A percentile compares a stretch with the other conserved stretches of the same genome.
Conservation (phyloP, 305 asterid species). For the Fraxinus sp. region DNA sequence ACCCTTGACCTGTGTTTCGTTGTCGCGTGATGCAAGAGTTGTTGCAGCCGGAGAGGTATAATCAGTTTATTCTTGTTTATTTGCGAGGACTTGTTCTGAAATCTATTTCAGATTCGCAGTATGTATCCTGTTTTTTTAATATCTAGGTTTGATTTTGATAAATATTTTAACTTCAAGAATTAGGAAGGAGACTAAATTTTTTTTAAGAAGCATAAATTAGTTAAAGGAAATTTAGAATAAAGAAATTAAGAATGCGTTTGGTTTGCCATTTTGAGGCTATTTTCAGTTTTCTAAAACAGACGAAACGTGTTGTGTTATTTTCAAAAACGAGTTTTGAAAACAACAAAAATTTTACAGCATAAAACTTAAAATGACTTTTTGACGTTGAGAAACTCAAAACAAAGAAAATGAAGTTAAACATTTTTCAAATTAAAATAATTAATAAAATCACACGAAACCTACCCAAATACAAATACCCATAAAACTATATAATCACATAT, state of each 20-base stretch:
- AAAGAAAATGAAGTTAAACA: neutral
- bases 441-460: neutral
- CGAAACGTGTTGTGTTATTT: neutral
- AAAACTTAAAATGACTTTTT: neutral
- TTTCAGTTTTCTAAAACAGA: neutral
- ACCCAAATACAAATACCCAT: neutral
- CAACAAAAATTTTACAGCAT: neutral
- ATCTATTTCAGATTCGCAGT: neutral
- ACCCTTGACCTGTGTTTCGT: conserved; percentile 55
- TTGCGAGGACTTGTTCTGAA: neutral
- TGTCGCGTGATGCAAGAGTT: conserved; percentile 43
- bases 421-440: neutral
- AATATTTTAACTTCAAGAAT: neutral
- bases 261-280: neutral
- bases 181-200: neutral
- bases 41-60: conserved; percentile 71
- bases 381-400: neutral
- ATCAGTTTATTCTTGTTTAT: conserved; percentile 1
- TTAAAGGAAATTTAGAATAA: neutral
- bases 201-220: neutral
- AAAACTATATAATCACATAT: neutral
- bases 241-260: neutral
- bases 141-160: neutral
- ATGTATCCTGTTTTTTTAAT: neutral
- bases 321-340: neutral